Evolutionary conservation across 768 basidiomycete species (phyloP), one percentile per base, ranked within the genome.

Genomic region (Pisolithus microcarpus): DNA sequence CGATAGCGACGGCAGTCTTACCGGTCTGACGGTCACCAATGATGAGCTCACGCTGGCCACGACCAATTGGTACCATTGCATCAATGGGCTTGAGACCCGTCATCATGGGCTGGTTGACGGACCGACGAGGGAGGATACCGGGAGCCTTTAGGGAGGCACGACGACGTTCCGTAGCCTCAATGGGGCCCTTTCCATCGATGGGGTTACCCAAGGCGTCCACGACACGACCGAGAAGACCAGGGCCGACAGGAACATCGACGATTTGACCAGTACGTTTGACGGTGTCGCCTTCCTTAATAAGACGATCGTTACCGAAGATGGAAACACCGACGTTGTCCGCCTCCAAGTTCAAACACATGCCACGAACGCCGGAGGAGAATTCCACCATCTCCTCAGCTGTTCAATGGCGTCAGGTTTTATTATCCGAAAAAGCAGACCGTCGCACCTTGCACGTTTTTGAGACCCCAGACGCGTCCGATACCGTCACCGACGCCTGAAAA

Each of bases 311-410:
- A 82, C 87, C 88, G 81, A 99, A 99, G 78, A 98, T 94, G 78
- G 96, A 92, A 67, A 99, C 92, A 91, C 96, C 96, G 79, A 98
- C 95, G 65, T 97, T 97, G 85, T 98, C 96, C 75, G 95, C 92
- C 77, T 99, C 96, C 84, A 99, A 87, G 88, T 99, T 99, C 74
- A 99, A 75, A 74, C 94, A 97, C 96, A 99, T 99, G 80, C 96
- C 96, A 70, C 96, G 94, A 65, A 99, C 85, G 74, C 96, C 96
- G 47, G 96, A 98, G 46, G 95, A 91, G 82, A 99, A 99, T 82
- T 99, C 96, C 82, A 99, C 96, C 96, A 99, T 99, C 84, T 99
- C 96, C 77, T 99, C 96, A 75, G 87, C 87, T 93, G 72, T 45
- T 50, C 58, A 43, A 23, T 26, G 7, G 8, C 26, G 7, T 65